A percentile compares a stretch with the other conserved stretches of the same genome.
These are phyloP conservation scores for Rubus idaeus DNA, from an alignment of 306 rosid genomes.

Conservation along the genomic window DNA sequence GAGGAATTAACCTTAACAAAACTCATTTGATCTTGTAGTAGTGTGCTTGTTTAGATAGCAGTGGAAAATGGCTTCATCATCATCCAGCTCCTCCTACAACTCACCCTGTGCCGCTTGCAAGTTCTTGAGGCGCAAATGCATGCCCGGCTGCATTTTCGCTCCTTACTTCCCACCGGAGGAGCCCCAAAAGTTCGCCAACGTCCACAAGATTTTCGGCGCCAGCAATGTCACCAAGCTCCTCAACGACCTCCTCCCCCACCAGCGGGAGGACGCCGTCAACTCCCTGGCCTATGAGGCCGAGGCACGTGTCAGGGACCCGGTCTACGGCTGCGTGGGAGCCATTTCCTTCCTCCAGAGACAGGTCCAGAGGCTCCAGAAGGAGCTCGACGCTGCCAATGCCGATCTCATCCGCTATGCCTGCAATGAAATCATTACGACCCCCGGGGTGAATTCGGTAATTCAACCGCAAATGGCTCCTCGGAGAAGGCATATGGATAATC, in stretches of 20 bases:
- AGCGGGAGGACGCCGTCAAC: slow-evolving; percentile 94
- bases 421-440: slow-evolving; percentile 41
- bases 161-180: slow-evolving; percentile 98
- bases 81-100: slow-evolving; percentile 71
- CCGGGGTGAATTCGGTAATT: not conserved
- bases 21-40: not conserved
- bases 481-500: slow-evolving; percentile 38
- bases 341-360: slow-evolving; percentile 92
- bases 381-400: slow-evolving; percentile 82
- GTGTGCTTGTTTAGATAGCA: not conserved
- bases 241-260: slow-evolving; percentile 87
- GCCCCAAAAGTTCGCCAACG: slow-evolving; percentile 91
- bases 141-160: slow-evolving; percentile 94
- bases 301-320: slow-evolving; percentile 92
- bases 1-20: not conserved
- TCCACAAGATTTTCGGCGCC: slow-evolving; percentile 95
- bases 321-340: slow-evolving; percentile 95
- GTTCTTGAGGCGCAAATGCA: slow-evolving; percentile 89
- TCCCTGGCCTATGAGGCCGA: slow-evolving; percentile 96
- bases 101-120: slow-evolving; percentile 99
- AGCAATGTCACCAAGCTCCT: slow-evolving; percentile 97
- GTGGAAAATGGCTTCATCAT: slow-evolving; percentile 41
- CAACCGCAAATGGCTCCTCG: slow-evolving; percentile 27
- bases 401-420: slow-evolving; percentile 81
- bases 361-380: slow-evolving; percentile 91